These are phyloP conservation scores for Ganoderma sinense DNA, from an alignment of 1,284 basidiomycete species.

Conservation along the genomic window DNA sequence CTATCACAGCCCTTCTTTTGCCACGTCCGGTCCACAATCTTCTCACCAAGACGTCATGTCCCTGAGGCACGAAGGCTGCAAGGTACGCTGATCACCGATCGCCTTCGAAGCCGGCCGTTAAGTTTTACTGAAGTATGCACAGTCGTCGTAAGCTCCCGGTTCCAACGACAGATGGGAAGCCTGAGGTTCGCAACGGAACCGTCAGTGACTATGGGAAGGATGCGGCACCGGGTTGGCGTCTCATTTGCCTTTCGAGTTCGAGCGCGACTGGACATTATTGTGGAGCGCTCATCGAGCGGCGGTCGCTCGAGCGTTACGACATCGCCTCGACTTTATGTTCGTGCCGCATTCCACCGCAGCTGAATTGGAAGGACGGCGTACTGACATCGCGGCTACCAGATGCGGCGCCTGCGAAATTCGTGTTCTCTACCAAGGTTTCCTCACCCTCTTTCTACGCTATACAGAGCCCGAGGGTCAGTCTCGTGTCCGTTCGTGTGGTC, in stretches of 20 bases:
- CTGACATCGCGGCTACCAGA: background rate
- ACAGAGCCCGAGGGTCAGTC: background rate
- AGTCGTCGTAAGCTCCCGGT: background rate
- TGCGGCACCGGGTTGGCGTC: background rate
- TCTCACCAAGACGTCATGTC: background rate
- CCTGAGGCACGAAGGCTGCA: background rate
- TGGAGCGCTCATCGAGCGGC: background rate
- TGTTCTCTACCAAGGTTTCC: background rate
- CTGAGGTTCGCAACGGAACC: background rate
- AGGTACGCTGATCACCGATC: background rate
- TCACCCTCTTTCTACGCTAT: background rate
- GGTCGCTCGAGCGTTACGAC: background rate
- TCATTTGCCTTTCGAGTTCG: background rate
- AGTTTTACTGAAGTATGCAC: background rate
- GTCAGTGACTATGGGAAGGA: background rate
- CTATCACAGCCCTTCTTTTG: background rate
- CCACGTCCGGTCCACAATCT: background rate
- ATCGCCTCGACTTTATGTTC: background rate
- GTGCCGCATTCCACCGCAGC: background rate
- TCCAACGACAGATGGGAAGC: background rate
- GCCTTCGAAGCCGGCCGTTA: background rate
- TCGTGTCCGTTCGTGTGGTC: background rate
- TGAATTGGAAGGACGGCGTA: background rate
- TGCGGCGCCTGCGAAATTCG: background rate
- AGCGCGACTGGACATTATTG: background rate